Evolutionary conservation across 345 rosid species (phyloP).

Genomic region (Ceriops decandra): DNA sequence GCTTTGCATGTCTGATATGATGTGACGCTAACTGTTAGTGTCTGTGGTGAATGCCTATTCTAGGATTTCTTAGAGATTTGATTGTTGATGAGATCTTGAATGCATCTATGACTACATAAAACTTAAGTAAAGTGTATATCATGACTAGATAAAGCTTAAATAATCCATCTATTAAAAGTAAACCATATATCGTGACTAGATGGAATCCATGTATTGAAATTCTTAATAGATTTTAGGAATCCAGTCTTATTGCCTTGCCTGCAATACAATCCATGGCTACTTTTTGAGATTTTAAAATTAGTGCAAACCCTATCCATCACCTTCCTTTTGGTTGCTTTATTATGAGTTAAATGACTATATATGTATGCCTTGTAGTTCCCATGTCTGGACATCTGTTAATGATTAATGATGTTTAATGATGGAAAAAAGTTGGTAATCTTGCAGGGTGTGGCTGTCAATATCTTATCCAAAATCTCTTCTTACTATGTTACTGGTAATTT

Average conservation of each 20-base stretch:
- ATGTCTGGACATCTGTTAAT: not conserved
- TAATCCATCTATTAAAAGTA: not conserved
- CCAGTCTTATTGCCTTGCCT: not conserved
- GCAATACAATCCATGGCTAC: not conserved
- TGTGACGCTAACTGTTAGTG: too few species aligned
- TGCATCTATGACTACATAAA: too few species aligned
- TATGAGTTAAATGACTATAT: not conserved
- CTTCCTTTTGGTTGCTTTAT: not conserved
- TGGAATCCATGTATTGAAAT: not conserved
- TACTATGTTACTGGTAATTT: constrained; percentile 10
- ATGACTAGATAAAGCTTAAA: not conserved
- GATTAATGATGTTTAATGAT: constrained; percentile 3
- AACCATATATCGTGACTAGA: too few species aligned
- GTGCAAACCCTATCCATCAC: too few species aligned
- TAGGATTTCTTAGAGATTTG: not conserved
- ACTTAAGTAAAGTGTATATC: not conserved
- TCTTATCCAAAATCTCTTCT: not conserved
- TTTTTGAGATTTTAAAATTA: not conserved
- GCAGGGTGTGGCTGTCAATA: not conserved
- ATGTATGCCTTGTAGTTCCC: not conserved
- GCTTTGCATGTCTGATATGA: not conserved
- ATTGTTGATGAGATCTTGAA: too few species aligned
- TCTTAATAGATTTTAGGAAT: not conserved
- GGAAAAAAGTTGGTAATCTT: constrained; percentile 9
- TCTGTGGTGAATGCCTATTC: not conserved